phyloP scores from a whole-genome alignment of 2,329 filamentous ascomycete species.

The Clarireedia homoeocarpa region DNA sequence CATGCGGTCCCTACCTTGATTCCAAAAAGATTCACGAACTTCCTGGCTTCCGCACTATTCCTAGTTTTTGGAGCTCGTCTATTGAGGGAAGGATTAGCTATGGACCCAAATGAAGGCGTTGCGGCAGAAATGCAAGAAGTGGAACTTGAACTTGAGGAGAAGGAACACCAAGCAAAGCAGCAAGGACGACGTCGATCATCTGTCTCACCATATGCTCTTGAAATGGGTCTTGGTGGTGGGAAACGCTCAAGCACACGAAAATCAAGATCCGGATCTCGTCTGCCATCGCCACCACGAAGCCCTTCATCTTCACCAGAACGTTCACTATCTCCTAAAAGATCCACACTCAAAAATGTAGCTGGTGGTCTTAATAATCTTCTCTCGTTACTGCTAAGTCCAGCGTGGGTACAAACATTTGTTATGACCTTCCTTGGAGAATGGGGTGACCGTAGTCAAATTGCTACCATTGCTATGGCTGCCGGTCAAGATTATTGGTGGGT shows the following conservation, averaged over 20 bases:
- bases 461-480: constrained; percentile 97
- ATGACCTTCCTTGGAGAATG: constrained; percentile 99
- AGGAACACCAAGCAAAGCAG: constrained; percentile 69
- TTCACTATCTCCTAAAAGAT: constrained; percentile 31
- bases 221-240: constrained; percentile 64
- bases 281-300: constrained; percentile 73
- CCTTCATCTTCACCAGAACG: constrained; percentile 68
- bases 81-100: constrained; percentile 77
- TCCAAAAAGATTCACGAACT: constrained; percentile 82
- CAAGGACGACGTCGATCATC: constrained; percentile 57
- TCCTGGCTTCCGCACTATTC: constrained; percentile 78
- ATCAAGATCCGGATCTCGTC: constrained; percentile 64
- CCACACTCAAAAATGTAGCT: constrained; percentile 36
- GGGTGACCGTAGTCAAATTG: constrained; percentile 96
- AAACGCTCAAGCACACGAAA: constrained; percentile 51
- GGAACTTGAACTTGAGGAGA: constrained; percentile 86
- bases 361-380: constrained; percentile 77
- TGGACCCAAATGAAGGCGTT: constrained; percentile 85
- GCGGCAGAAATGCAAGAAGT: constrained; percentile 98
- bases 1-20: constrained; percentile 87
- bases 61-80: constrained; percentile 82
- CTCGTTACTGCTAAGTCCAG: constrained; percentile 81
- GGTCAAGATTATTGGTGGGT: constrained; percentile 99
- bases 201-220: constrained; percentile 67
- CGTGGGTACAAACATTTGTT: constrained; percentile 97